Base-by-base conservation (phyloP, 495 filamentous ascomycete genomes). In the Aspergillus nidulans region DNA sequence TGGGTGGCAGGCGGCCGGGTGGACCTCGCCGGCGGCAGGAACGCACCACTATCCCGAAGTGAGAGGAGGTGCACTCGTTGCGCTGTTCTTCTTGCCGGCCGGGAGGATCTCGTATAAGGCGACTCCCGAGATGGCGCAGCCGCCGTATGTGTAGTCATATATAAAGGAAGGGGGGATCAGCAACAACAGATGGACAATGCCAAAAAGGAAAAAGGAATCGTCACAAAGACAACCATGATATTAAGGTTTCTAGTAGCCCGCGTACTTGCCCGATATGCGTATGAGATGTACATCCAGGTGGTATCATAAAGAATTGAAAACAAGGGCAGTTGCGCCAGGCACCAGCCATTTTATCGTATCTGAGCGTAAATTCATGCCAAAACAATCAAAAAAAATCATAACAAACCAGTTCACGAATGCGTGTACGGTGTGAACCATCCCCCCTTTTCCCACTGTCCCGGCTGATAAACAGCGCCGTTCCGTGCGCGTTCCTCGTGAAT, bases 371-470 rank as follows among this genome's bases (percentile, higher is more conserved):
- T 6, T 49, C 26, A 12, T 10, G 28, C 30, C 18, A 32, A 36
- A 20, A 49, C 15, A 15, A 21, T 8, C 4, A 36, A 49, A 34
- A 4, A 38, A 43, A 26, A 20, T 23, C 10, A 48, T 38, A 53
- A 32, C 25, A 45, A 5, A 25, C 13, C 25, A 8, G 13, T 2
- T 48, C 42, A 55, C 12, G 23, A 3, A 15, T 55, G 6, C 16
- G 20, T 19, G 26, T 24, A 44, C 38, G 52, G 52, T 9, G 53
- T 57, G 46, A 91, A 88, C 84, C 85, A 90, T 5, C 87, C 87
- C 10, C 87, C 87, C 6, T 69, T 61, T 56, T 89, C 87, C 87
- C 86, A 90, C 42, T 83, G 58, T 0, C 87, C 87, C 1, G 80
- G 73, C 23, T 69, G 58, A 58, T 90, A 90, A 0, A 82, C 61